Conservation (phyloP, 2,329 filamentous ascomycete genomes). For the Metarhizium guizhouense region DNA sequence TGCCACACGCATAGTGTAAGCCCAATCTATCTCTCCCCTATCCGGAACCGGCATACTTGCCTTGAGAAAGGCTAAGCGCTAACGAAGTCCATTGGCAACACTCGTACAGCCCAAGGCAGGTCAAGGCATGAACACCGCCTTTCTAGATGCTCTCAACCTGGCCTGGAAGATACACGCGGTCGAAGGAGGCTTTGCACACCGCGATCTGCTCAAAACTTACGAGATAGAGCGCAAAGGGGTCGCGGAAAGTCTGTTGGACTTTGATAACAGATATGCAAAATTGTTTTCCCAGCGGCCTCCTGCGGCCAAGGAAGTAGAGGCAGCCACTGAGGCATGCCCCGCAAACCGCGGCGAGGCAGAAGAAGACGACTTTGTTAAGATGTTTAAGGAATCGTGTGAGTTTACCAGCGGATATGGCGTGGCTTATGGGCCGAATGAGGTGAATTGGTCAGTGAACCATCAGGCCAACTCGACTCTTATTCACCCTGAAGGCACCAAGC, state of each 20-base stretch:
- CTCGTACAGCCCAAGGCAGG: slow-evolving; percentile 61
- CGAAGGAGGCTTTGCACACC: slow-evolving; percentile 69
- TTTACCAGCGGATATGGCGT: slow-evolving; percentile 92
- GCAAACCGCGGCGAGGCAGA: slow-evolving; percentile 17
- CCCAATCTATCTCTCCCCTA: slow-evolving; percentile 4
- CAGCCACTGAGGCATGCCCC: slow-evolving; percentile 40
- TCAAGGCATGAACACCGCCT: slow-evolving; percentile 74
- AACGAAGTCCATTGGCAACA: slow-evolving; percentile 4
- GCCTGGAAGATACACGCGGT: slow-evolving; percentile 96
- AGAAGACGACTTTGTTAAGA: slow-evolving; percentile 74
- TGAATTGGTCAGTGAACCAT: slow-evolving; percentile 76
- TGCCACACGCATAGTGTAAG: slow-evolving; percentile 68
- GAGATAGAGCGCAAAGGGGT: slow-evolving; percentile 78
- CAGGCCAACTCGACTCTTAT: slow-evolving; percentile 62
- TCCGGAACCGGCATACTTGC: neutral
- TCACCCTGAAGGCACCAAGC: slow-evolving; percentile 53
- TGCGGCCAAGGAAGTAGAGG: slow-evolving; percentile 62
- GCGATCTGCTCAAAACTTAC: slow-evolving; percentile 72
- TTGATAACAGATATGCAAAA: slow-evolving; percentile 83
- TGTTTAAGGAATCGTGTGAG: slow-evolving; percentile 84
- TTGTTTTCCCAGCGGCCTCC: slow-evolving; percentile 76
- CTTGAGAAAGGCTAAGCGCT: neutral
- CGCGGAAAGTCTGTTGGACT: slow-evolving; percentile 74
- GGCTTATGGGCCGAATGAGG: slow-evolving; percentile 68
- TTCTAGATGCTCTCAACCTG: slow-evolving; percentile 76